These are phyloP conservation scores for Aureobasidium sp. DNA, from an alignment of 2,329 filamentous ascomycete genomes.

Conservation along the genomic window DNA sequence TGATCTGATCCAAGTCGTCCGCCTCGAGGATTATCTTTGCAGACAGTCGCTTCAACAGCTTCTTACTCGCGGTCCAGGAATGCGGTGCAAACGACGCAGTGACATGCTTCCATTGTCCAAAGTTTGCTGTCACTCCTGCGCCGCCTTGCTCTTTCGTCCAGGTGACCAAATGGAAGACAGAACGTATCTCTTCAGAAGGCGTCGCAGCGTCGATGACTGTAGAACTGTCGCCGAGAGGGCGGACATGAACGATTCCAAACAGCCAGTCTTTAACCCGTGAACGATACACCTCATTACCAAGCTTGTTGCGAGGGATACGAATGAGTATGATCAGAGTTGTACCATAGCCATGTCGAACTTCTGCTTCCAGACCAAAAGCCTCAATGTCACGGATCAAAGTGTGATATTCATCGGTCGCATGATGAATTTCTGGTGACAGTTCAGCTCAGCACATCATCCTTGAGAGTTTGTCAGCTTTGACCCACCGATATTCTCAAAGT, in stretches of 20 bases:
- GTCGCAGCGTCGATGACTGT: neutral
- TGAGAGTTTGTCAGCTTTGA: too few species aligned
- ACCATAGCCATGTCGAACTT: constrained; percentile 1
- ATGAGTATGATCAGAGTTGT: neutral
- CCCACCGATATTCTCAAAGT: neutral
- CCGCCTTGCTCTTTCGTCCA: constrained; percentile 8
- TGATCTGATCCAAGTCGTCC: constrained; percentile 4
- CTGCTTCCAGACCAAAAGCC: neutral
- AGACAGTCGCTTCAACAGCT: neutral
- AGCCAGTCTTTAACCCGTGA: constrained; percentile 6
- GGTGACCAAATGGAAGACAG: neutral
- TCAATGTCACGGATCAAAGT: neutral
- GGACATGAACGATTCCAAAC: neutral
- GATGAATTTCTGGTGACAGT: neutral
- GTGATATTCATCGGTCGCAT: neutral
- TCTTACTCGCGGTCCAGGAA: neutral
- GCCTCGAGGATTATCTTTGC: neutral
- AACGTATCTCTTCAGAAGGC: neutral
- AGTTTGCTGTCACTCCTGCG: neutral
- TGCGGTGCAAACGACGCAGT: constrained; percentile 1
- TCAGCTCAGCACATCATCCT: neutral
- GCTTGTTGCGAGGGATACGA: neutral
- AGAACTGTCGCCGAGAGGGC: neutral
- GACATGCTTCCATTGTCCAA: neutral
- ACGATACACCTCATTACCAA: constrained; percentile 1